These are phyloP conservation scores for Sporobolomyces pararoseus DNA, from an alignment of 768 basidiomycete species.

Conservation along the genomic window DNA sequence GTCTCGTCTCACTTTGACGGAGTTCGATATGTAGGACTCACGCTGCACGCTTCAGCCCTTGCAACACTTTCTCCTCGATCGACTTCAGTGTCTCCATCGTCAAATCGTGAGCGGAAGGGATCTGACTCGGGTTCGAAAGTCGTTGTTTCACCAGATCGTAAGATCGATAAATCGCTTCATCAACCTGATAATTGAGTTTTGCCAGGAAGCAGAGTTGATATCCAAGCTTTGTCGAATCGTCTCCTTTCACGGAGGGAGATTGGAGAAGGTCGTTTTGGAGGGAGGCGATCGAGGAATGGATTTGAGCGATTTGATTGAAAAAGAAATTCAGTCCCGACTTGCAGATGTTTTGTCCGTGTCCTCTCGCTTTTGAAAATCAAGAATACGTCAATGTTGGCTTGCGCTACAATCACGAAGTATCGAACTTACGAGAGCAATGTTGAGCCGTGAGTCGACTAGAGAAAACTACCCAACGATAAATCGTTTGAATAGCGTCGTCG, in stretches of 20 bases:
- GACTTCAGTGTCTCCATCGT: background rate
- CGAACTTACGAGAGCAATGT: background rate
- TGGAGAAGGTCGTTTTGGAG: background rate
- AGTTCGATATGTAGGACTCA: too few species aligned
- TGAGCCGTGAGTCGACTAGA: background rate
- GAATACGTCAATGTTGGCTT: background rate
- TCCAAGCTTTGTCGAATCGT: background rate
- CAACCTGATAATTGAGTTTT: background rate
- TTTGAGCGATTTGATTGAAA: background rate
- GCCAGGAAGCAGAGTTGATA: background rate
- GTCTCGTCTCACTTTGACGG: too few species aligned
- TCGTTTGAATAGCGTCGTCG: background rate
- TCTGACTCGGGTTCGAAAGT: background rate
- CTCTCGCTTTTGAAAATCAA: background rate
- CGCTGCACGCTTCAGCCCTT: slow-evolving; percentile 19
- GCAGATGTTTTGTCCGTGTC: background rate
- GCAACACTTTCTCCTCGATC: slow-evolving; percentile 6
- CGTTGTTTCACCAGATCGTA: slow-evolving; percentile 1
- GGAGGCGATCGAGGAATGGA: background rate
- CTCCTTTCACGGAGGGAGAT: too few species aligned
- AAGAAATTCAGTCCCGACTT: background rate
- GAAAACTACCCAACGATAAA: background rate
- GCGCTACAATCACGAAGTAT: too few species aligned
- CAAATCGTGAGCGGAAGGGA: background rate
- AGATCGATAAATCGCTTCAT: background rate